Base-by-base conservation (phyloP, 2,329 filamentous ascomycete species). In the Colletotrichum spaethianum region DNA sequence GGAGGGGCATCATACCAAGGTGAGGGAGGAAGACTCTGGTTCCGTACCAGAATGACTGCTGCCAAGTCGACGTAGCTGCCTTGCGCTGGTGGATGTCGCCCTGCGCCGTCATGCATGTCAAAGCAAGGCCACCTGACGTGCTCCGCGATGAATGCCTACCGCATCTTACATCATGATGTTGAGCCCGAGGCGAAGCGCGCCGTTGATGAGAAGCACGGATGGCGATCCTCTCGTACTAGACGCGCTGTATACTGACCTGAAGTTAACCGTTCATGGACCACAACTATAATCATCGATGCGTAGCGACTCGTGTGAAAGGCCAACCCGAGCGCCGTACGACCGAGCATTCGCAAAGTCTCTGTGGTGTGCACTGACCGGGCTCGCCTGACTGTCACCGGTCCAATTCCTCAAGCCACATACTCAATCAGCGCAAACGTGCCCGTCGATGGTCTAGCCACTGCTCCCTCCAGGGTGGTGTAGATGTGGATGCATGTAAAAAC, bases 71-170 rank as follows among this genome's bases (percentile, higher is more conserved):
- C 3, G 33, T 50, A n/a, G n/a, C 3, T 3, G 26, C n/a, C n/a
- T n/a, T 52, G 4, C 7, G n/a, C 23, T 28, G n/a, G 23, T 33
- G 3, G 18, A 26, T 44, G 18, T 16, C 36, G 40, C 18, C 46
- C 28, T 63, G 26, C 28, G 20, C 65, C 40, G 36, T 60, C 53
- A 66, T 26, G 44, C 42, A 42, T 59, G 42, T 69, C 61, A 57
- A 69, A 52, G 66, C 60, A 63, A 55, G 50, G 60, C 62, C 62
- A 70, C 67, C 62, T 48, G 46, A 60, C 46, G 38, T 67, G 38
- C 53, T 50, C 44, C 23, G 28, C 40, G 44, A 50, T 67, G 23
- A 18, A 67, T 53, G 38, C 53, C 46, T 38, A 48, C 38, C 63
- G 56, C 68, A 71, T 56, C 64, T 44, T 72, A 59, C 57, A 59